Evolutionary conservation across 2,329 filamentous ascomycete genomes (phyloP).

Genomic region (Venturia aucupariae): DNA sequence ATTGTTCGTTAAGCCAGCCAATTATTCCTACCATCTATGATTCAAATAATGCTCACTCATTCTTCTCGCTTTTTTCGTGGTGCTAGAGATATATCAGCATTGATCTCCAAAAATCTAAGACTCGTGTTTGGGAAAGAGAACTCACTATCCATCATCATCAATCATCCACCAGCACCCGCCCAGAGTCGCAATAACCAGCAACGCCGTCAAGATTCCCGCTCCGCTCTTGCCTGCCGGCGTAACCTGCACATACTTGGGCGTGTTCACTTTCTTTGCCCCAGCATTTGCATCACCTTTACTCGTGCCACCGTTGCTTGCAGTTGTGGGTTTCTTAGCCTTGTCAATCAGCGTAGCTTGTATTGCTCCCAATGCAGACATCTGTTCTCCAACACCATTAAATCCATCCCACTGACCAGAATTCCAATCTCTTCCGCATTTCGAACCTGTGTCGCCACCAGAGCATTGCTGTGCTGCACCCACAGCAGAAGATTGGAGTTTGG

Average conservation of each 20-base stretch:
- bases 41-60: slow-evolving; percentile 1
- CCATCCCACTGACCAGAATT: slow-evolving; percentile 39
- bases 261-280: slow-evolving; percentile 21
- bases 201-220: slow-evolving; percentile 54
- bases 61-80: not conserved
- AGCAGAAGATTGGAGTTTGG: slow-evolving; percentile 43
- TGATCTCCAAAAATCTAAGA: not conserved
- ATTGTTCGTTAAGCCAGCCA: no score
- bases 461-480: slow-evolving; percentile 52
- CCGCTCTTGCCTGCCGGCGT: slow-evolving; percentile 57
- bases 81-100: not conserved
- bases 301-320: slow-evolving; percentile 48
- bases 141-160: slow-evolving; percentile 14
- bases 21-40: not conserved
- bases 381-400: slow-evolving; percentile 55
- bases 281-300: slow-evolving; percentile 39
- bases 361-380: slow-evolving; percentile 61
- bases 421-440: slow-evolving; percentile 55
- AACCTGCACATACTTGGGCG: slow-evolving; percentile 25
- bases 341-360: slow-evolving; percentile 52
- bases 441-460: slow-evolving; percentile 44
- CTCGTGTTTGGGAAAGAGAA: not conserved
- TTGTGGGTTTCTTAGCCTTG: slow-evolving; percentile 25
- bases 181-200: slow-evolving; percentile 46
- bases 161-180: slow-evolving; percentile 47